Evolutionary conservation across 345 rosid genomes (phyloP), one percentile per base, ranked within the genome.

Genomic region (Camelina neglecta): DNA sequence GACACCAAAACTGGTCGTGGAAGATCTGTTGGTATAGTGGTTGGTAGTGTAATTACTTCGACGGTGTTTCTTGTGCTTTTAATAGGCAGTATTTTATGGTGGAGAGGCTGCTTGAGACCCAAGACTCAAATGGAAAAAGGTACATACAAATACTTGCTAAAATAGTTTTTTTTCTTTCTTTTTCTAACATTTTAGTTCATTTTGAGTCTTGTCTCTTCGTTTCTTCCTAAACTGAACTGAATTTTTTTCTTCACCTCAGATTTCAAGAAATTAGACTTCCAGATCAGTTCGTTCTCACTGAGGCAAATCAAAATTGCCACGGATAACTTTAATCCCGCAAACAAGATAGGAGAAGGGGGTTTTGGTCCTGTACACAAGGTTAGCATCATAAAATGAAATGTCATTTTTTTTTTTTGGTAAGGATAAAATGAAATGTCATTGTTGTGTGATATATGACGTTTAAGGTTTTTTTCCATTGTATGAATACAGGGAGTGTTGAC

Each of bases 301-400:
- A 81, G 69, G 65, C 83, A 85, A 77, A 85, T 85, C 20, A 80
- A 73, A 75, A 78, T 79, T 65, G 85, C 89, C 33, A 84, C 91
- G 2, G 73, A 84, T 60, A 77, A 85, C 78, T 87, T 87, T 67
- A 79, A 84, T 69, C 16, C 53, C 5, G 60, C 59, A 20, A 85
- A 87, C 67, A 87, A 87, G 80, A 81, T 84, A 4, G 89, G 89
- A 36, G 87, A 87, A 78, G 91, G 91, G 38, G 87, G 91, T 11
- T 87, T 87, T 12, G 89, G 91, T 69, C 83, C 88, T 45, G 91
- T 85, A 9, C 83, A 80, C 77, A 87, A 85, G 89, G 87, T 87
- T 21, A 51, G 60, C 48, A 60, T 53, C 44, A 67, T 36, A 67
- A 41, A 12, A 7, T 56, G 2, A 16, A 53, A 24, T 65, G 21